Conservation (phyloP, 2,329 filamentous ascomycete genomes). For the Arthrobotrys conoides region DNA sequence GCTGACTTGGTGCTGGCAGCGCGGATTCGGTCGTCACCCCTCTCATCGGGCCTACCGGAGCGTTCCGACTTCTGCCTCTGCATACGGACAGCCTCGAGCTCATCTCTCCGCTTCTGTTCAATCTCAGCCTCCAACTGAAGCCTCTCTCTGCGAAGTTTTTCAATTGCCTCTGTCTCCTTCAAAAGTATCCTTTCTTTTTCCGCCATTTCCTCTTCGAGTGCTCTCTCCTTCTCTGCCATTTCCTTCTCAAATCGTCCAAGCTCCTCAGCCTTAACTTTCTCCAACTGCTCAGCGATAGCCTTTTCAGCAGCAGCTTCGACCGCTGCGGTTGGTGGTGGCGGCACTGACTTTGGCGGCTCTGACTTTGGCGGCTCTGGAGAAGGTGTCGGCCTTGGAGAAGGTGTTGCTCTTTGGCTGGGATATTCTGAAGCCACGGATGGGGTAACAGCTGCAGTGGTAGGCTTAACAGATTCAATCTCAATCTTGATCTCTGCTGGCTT, state of each 20-base stretch:
- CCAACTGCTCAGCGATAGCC: constrained; percentile 38
- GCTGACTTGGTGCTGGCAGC: constrained; percentile 55
- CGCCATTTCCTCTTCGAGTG: constrained; percentile 19
- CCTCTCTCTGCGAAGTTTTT: constrained; percentile 50
- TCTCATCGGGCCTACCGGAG: constrained; percentile 46
- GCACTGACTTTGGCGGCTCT: constrained; percentile 17
- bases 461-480: constrained; percentile 36
- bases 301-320: constrained; percentile 38
- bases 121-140: constrained; percentile 48
- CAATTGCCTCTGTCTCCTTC: constrained; percentile 47
- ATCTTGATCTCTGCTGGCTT: constrained; percentile 42
- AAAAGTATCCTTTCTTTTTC: constrained; percentile 17
- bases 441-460: not conserved
- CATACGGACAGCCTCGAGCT: constrained; percentile 53
- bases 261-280: constrained; percentile 45
- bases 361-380: constrained; percentile 50
- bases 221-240: constrained; percentile 48
- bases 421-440: not conserved
- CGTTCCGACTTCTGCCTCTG: constrained; percentile 57
- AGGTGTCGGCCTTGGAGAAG: constrained; percentile 18
- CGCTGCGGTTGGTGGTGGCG: constrained; percentile 2
- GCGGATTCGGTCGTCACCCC: constrained; percentile 46
- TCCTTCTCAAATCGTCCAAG: constrained; percentile 35
- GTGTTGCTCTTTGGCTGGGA: constrained; percentile 15
- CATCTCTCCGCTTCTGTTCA: constrained; percentile 41